phyloP scores from a whole-genome alignment of 805 yeast genomes.

The Hanseniaspora guilliermondii region DNA sequence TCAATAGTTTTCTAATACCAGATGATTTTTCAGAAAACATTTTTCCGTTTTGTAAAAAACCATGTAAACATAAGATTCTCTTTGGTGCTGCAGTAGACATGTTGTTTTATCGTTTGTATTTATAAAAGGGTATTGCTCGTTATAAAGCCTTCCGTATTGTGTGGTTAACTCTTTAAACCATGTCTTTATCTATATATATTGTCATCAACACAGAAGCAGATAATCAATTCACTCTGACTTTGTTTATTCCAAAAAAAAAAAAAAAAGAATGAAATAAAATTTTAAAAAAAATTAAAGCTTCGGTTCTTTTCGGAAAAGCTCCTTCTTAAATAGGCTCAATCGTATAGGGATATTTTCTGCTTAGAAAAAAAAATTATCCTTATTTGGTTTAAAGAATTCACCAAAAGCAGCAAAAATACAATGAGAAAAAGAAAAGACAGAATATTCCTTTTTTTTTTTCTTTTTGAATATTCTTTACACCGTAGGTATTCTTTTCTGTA shows the following conservation, averaged over 20 bases:
- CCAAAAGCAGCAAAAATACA: no score
- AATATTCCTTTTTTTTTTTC: no score
- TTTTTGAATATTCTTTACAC: no score
- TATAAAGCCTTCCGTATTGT: conserved; percentile 9
- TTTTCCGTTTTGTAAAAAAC: conserved; percentile 75
- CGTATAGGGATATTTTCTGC: background rate
- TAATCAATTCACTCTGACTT: no score
- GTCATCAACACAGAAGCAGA: no score
- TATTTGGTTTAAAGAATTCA: background rate
- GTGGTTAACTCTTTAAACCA: background rate
- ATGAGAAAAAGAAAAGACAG: no score
- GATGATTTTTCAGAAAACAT: conserved; percentile 80
- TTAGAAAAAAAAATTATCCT: background rate
- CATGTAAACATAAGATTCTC: conserved; percentile 76
- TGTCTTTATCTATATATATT: background rate
- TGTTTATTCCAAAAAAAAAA: background rate
- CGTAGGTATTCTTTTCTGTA: no score
- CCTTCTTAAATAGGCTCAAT: background rate
- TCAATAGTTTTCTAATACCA: conserved; percentile 68
- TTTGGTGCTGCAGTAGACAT: conserved; percentile 15
- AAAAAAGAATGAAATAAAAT: background rate
- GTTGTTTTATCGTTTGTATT: no score
- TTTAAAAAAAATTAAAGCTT: background rate
- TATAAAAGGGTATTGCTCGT: conserved; percentile 6
- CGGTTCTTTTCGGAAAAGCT: background rate